A percentile compares a stretch with the other conserved stretches of the same genome.
Evolutionary conservation across 306 rosid genomes (phyloP).

Genomic region (Cucumis cinereus): DNA sequence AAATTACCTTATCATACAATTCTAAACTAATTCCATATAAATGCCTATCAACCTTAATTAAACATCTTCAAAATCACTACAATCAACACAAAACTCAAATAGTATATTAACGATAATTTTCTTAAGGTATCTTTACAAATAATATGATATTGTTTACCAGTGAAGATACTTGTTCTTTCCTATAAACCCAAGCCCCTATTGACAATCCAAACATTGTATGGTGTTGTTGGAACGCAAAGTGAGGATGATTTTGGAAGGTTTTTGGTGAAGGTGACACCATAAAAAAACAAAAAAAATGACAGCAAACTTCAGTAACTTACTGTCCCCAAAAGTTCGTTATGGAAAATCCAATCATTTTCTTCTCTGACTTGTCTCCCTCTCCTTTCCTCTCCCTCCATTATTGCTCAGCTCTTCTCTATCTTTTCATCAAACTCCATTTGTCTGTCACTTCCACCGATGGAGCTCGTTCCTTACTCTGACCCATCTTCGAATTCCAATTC

Average conservation of each 20-base stretch:
- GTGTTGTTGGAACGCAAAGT: neutral
- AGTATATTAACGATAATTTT: too few relatives aligned
- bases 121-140: too few relatives aligned
- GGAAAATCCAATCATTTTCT: neutral
- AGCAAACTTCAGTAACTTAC: neutral
- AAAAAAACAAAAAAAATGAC: neutral
- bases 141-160: too few relatives aligned
- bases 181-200: too few relatives aligned
- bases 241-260: neutral
- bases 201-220: too few relatives aligned
- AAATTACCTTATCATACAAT: too few relatives aligned
- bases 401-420: neutral
- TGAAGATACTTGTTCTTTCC: too few relatives aligned
- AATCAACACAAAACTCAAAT: too few relatives aligned
- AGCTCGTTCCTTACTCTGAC: constrained; percentile 53
- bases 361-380: neutral
- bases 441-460: constrained; percentile 24
- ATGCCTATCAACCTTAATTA: too few relatives aligned
- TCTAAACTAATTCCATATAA: too few relatives aligned
- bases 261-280: neutral
- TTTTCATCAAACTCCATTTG: too few relatives aligned
- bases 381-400: neutral
- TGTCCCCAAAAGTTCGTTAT: neutral
- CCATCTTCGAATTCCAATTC: constrained; percentile 30
- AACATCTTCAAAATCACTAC: too few relatives aligned